Evolutionary conservation across 306 rosid genomes (phyloP).

Genomic region (Trichosanthes cucumerina): DNA sequence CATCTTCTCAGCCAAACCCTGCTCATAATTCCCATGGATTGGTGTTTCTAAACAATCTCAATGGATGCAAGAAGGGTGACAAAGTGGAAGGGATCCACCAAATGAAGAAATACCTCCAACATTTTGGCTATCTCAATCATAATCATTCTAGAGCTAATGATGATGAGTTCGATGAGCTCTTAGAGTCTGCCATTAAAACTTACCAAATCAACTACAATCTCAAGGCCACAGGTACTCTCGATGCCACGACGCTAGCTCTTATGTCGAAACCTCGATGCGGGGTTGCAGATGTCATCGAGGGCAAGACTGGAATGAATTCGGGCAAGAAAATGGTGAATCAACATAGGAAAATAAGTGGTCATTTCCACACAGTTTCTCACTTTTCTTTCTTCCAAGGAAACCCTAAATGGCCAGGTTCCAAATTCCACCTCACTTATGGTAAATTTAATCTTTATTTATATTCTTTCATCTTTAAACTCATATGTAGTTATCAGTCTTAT

Average conservation of each 20-base stretch:
- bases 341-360: neutral
- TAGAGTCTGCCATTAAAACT: slow-evolving; percentile 21
- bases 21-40: neutral
- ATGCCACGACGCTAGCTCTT: slow-evolving; percentile 4
- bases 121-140: slow-evolving; percentile 11
- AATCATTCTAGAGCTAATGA: neutral
- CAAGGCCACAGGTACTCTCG: slow-evolving; percentile 15
- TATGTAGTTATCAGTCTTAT: too few species aligned
- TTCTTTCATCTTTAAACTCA: too few species aligned
- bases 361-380: slow-evolving; percentile 3
- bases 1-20: neutral
- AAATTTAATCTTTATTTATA: neutral
- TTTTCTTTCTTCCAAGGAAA: slow-evolving; percentile 5
- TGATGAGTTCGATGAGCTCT: slow-evolving; percentile 9
- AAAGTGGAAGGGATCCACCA: slow-evolving; percentile 3
- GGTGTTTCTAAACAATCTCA: slow-evolving; percentile 10
- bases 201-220: slow-evolving; percentile 18
- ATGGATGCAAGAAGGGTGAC: slow-evolving; percentile 17
- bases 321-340: neutral
- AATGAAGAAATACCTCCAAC: slow-evolving; percentile 12
- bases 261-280: slow-evolving; percentile 24
- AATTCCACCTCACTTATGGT: slow-evolving; percentile 8
- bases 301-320: neutral
- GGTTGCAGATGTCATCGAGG: neutral
- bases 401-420: neutral